phyloP scores from a whole-genome alignment of 306 rosid genomes.

The Casuarina equisetifolia region DNA sequence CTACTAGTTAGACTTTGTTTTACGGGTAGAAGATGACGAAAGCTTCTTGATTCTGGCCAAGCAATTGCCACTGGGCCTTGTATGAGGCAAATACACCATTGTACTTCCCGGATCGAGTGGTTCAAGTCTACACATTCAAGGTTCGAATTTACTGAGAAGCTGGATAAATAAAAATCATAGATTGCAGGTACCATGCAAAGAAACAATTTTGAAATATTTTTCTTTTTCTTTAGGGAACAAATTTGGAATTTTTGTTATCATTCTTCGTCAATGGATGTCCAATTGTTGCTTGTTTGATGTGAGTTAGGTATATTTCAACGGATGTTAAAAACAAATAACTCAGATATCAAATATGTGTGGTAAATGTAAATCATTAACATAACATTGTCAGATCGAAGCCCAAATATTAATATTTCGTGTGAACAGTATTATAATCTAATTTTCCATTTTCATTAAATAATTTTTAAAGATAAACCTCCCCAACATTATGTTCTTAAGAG shows the following conservation, averaged over 20 bases:
- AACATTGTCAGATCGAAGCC: no score
- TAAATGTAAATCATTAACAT: no score
- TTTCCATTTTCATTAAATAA: no score
- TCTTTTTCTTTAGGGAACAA: background rate
- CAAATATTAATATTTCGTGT: no score
- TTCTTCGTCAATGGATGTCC: background rate
- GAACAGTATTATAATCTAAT: no score
- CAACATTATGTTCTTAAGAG: no score
- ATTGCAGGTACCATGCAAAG: background rate
- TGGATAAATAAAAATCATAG: background rate
- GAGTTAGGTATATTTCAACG: no score
- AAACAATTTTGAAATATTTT: background rate
- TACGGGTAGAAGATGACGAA: background rate
- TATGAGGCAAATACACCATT: slow-evolving; percentile 28
- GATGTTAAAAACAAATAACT: no score
- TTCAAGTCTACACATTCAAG: slow-evolving; percentile 41
- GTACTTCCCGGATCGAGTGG: slow-evolving; percentile 29
- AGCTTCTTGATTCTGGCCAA: slow-evolving; percentile 40
- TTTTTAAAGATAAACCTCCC: no score
- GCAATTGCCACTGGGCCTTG: slow-evolving; percentile 48
- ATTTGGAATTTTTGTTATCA: background rate
- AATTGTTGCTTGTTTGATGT: no score
- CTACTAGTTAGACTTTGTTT: background rate
- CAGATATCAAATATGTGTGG: no score
- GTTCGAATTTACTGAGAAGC: no score